Evolutionary conservation across 345 rosid genomes (phyloP), one percentile per base, ranked within the genome.

Genomic region (Aegle marmelos): DNA sequence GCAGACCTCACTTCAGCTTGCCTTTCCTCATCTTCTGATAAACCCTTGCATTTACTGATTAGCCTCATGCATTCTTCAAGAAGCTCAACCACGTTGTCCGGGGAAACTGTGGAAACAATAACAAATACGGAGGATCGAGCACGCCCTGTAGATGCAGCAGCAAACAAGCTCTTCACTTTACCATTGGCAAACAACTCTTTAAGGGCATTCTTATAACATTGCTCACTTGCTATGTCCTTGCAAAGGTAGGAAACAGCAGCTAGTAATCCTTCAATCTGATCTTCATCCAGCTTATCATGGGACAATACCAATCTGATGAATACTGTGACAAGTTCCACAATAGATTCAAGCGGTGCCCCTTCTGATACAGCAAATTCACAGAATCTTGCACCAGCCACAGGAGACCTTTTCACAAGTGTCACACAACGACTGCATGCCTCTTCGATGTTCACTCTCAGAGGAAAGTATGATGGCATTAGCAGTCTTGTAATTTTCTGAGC

Each of bases 381-480:
- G 87, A 95, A 95, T 83, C 94, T 89, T 68, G 97, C 97, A 84
- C 99, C 98, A 65, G 97, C 98, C 70, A 73, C 76, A 37, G 97
- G 94, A 57, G 91, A 89, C 85, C 98, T 88, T 83, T 89, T 92
- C 62, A 95, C 82, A 72, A 95, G 97, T 33, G 93, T 85, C 1
- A 88, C 78, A 81, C 97, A 95, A 67, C 98, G 91, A 76, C 79
- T 87, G 81, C 97, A 93, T 4, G 97, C 97, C 82, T 95, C 97
- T 75, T 88, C 93, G 70, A 78, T 77, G 77, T 80, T 88, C 69
- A 90, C 84, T 81, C 87, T 90, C 33, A 90, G 80, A 27, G 99
- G 99, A 74, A 96, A 94, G 85, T 96, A 96, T 45, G 97, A 91
- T 65, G 99, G 98, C 72, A 91, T 80, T 76, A 95, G 90, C 81